A percentile compares a stretch with the other conserved stretches of the same genome.
Evolutionary conservation across 371 early-diverging fungal species (phyloP).

Genomic region (Lichtheimia hyalospora): DNA sequence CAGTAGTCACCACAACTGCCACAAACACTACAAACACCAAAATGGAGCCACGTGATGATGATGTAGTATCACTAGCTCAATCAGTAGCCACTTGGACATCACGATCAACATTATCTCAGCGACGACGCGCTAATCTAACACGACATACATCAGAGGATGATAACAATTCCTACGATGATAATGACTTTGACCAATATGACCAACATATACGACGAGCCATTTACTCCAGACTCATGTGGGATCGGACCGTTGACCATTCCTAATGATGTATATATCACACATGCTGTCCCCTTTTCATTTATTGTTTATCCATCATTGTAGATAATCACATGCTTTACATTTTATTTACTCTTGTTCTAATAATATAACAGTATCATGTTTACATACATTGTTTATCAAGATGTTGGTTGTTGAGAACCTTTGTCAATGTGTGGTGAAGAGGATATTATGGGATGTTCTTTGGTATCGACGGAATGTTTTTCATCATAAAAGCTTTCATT

Average conservation of each 20-base stretch:
- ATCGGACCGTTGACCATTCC: conserved; percentile 4
- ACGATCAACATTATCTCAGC: conserved; percentile 10
- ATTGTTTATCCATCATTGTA: too few relatives aligned
- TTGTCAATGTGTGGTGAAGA: too few relatives aligned
- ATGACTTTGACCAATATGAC: conserved; percentile 23
- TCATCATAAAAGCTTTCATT: too few relatives aligned
- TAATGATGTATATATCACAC: not conserved
- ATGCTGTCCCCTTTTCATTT: too few relatives aligned
- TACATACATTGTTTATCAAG: too few relatives aligned
- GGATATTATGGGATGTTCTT: too few relatives aligned
- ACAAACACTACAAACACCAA: not conserved
- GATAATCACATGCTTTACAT: too few relatives aligned
- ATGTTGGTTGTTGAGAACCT: too few relatives aligned
- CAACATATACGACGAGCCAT: conserved; percentile 32
- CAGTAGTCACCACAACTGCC: not conserved
- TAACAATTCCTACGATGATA: conserved; percentile 10
- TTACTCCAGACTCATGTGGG: conserved; percentile 27
- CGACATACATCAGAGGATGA: conserved; percentile 2
- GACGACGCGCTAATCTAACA: conserved; percentile 5
- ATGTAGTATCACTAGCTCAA: conserved; percentile 24
- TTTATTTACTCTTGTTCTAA: too few relatives aligned
- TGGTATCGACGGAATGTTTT: too few relatives aligned
- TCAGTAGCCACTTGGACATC: conserved; percentile 29
- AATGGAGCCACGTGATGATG: conserved; percentile 15
- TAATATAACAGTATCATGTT: too few relatives aligned